phyloP scores from a whole-genome alignment of 2,329 filamentous ascomycete genomes.

The Apiospora sp. region DNA sequence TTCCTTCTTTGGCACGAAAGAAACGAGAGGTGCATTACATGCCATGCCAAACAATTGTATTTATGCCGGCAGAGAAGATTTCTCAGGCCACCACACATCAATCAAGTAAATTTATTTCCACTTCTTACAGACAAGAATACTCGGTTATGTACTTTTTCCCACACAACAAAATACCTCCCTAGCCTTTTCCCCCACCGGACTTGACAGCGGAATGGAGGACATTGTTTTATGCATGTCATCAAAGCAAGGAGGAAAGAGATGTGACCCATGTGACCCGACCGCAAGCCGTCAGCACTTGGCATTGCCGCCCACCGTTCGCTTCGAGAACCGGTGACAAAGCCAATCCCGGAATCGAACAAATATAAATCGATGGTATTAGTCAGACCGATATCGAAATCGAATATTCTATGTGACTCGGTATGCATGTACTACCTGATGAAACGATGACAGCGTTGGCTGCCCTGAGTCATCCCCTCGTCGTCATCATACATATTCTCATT shows the following conservation, averaged over 20 bases:
- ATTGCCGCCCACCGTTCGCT: background rate
- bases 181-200: too few species aligned
- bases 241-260: background rate
- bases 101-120: background rate
- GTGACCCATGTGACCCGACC: conserved; percentile 2
- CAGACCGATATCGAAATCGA: background rate
- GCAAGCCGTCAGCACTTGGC: background rate
- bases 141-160: background rate
- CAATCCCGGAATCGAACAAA: background rate
- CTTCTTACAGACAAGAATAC: background rate
- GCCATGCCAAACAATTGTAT: background rate
- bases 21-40: background rate
- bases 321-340: background rate
- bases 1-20: background rate
- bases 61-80: background rate
- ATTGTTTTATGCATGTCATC: background rate
- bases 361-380: background rate
- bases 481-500: background rate
- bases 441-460: background rate
- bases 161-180: background rate
- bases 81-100: background rate
- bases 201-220: background rate
- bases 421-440: background rate
- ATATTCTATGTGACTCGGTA: background rate
- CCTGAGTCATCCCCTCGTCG: background rate